Evolutionary conservation across 495 filamentous ascomycete genomes (phyloP), one percentile per base, ranked within the genome.

Genomic region (Pyrenula aspistea): DNA sequence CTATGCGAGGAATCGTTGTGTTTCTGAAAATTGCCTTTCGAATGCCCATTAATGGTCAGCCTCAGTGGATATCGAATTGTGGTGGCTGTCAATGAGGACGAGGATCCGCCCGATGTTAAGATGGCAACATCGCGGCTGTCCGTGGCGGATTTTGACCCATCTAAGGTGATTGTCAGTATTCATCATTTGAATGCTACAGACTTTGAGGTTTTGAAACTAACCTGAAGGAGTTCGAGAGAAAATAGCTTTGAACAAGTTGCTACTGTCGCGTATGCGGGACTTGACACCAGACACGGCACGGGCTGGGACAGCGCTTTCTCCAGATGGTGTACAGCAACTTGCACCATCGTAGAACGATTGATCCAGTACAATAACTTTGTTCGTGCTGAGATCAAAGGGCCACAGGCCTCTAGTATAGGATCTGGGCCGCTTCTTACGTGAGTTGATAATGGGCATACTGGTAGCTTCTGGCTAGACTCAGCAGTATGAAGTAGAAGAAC

Each of bases 361-460:
- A 25, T 61, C 59, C 10, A 61, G 25, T 22, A 57, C 19, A 25
- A 51, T 25, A 10, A 61, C 53, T 36, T 63, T 63, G 48, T 57
- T 59, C 42, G 36, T 24, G 42, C 31, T 42, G 8, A 42, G 31
- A 15, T 42, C 31, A 42, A 42, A 42, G 4, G 31, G 31, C 31
- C 31, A 42, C 4, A 42, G 31, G 15, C 31, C 31, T 15, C 31
- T 42, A 8, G 31, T 4, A 42, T 42, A 42, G 15, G 31, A 42
- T 15, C 4, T 4, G 4, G 31, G 31, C 31, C 31, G 31, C 31
- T 42, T 42, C 15, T 42, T 42, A 8, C 31, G 31, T 15, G 31
- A 42, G 15, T 42, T 42, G 31, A 42, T 42, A 15, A 42, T 42
- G 4, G 31, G 31, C 31, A 42, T 42, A 8, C 8, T 15, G 31